phyloP scores from a whole-genome alignment of 1,284 basidiomycete species.

The Coniophora puteana region DNA sequence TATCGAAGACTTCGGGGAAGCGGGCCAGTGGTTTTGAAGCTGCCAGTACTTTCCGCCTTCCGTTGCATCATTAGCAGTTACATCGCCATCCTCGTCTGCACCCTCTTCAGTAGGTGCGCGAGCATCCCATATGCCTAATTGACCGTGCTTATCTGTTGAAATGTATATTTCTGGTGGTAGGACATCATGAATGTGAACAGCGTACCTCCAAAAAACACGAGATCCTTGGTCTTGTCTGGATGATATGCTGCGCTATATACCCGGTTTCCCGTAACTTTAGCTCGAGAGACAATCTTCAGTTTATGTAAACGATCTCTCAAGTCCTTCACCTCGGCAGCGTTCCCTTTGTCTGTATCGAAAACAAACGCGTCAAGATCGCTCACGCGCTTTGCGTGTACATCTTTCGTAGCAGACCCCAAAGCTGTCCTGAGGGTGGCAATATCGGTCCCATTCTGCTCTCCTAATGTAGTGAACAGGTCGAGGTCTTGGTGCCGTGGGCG shows the following conservation, averaged over 20 bases:
- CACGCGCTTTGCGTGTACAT: constrained; percentile 32
- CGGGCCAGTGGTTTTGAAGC: constrained; percentile 80
- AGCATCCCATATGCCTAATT: constrained; percentile 80
- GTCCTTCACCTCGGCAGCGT: constrained; percentile 43
- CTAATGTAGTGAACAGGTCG: constrained; percentile 49
- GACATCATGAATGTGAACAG: constrained; percentile 2
- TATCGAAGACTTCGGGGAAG: constrained; percentile 71
- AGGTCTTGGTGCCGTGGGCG: constrained; percentile 65
- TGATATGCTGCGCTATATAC: constrained; percentile 76
- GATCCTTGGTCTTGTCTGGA: constrained; percentile 74
- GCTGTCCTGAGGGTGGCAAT: constrained; percentile 39
- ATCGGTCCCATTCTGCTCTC: constrained; percentile 45
- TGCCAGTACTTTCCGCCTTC: constrained; percentile 75
- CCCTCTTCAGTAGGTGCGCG: constrained; percentile 60
- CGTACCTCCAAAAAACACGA: constrained; percentile 76
- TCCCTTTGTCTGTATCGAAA: constrained; percentile 39
- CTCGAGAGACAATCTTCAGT: constrained; percentile 63
- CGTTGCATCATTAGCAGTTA: constrained; percentile 32
- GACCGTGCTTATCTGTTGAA: constrained; percentile 70
- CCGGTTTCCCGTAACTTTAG: constrained; percentile 72
- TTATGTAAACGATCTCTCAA: constrained; percentile 49
- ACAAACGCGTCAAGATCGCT: constrained; percentile 49
- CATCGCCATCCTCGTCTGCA: constrained; percentile 58
- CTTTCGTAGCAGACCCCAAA: constrained; percentile 37
- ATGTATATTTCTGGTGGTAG: not conserved